Evolutionary conservation across 2,329 filamentous ascomycete species (phyloP).

Genomic region (Diplodia seriata): DNA sequence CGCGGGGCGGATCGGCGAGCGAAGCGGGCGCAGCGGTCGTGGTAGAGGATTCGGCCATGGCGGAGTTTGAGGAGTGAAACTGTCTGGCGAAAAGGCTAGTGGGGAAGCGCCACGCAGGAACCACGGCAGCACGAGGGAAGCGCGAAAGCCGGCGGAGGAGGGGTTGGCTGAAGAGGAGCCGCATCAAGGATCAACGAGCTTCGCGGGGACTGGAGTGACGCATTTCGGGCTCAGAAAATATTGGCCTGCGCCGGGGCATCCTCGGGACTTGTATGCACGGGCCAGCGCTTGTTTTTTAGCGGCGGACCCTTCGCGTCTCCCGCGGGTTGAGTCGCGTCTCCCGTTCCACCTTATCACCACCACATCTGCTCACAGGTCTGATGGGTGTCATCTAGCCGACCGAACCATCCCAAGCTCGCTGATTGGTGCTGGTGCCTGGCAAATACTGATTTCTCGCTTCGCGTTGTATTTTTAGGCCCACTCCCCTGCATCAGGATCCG

Average conservation of each 20-base stretch:
- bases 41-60: slow-evolving; percentile 16
- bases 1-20: slow-evolving; percentile 42
- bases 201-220: slow-evolving; percentile 11
- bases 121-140: slow-evolving; percentile 2
- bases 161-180: background rate
- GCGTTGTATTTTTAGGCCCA: slow-evolving; percentile 23
- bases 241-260: slow-evolving; percentile 14
- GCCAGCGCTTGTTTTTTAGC: background rate
- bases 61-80: background rate
- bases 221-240: slow-evolving; percentile 1
- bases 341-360: background rate
- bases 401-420: background rate
- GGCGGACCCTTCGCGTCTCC: slow-evolving; percentile 3
- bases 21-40: slow-evolving; percentile 28
- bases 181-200: background rate
- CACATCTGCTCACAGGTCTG: background rate
- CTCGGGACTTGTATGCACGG: background rate
- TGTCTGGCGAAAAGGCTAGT: background rate
- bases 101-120: background rate
- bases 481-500: slow-evolving; percentile 6
- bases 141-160: slow-evolving; percentile 1
- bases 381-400: background rate
- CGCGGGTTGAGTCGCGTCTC: background rate
- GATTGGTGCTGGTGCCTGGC: background rate
- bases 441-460: background rate